Percentiles rank a stretch among this genome's conserved stretches.
Evolutionary conservation across 371 early-diverging fungal genomes (phyloP).

Genomic region (Mortierella sp.): DNA sequence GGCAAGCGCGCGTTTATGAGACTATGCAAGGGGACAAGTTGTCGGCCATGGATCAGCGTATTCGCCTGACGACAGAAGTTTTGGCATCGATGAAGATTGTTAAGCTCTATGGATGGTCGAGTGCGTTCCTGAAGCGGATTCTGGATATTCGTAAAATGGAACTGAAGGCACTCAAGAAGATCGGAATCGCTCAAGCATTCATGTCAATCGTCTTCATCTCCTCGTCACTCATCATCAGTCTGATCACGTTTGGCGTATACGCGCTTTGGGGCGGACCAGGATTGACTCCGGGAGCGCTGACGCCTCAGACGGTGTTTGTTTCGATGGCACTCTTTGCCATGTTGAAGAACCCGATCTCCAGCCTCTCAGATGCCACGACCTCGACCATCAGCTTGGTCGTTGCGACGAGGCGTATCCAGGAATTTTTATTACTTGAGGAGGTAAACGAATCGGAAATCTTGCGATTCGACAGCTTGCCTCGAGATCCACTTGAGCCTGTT

Average conservation of each 20-base stretch:
- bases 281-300: constrained; percentile 36
- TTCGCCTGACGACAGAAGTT: constrained; percentile 63
- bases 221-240: constrained; percentile 44
- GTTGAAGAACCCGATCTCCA: constrained; percentile 27
- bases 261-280: constrained; percentile 39
- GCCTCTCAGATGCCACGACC: constrained; percentile 32
- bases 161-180: constrained; percentile 17
- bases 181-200: constrained; percentile 33
- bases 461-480: constrained; percentile 19
- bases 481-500: constrained; percentile 14
- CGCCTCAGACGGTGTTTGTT: constrained; percentile 48
- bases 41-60: constrained; percentile 65
- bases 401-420: constrained; percentile 32
- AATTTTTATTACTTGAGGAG: constrained; percentile 36
- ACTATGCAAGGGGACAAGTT: constrained; percentile 26
- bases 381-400: constrained; percentile 33
- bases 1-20: constrained; percentile 23
- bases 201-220: constrained; percentile 46
- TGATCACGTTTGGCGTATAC: constrained; percentile 39
- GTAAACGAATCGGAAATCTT: constrained; percentile 20
- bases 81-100: constrained; percentile 58
- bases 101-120: constrained; percentile 59
- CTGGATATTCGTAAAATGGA: constrained; percentile 21
- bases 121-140: constrained; percentile 39
- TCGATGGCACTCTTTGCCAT: constrained; percentile 41